Percentiles rank a stretch among this genome's conserved stretches.
Conservation (phyloP, 1,284 basidiomycete genomes). For the Apiotrichum sp. region DNA sequence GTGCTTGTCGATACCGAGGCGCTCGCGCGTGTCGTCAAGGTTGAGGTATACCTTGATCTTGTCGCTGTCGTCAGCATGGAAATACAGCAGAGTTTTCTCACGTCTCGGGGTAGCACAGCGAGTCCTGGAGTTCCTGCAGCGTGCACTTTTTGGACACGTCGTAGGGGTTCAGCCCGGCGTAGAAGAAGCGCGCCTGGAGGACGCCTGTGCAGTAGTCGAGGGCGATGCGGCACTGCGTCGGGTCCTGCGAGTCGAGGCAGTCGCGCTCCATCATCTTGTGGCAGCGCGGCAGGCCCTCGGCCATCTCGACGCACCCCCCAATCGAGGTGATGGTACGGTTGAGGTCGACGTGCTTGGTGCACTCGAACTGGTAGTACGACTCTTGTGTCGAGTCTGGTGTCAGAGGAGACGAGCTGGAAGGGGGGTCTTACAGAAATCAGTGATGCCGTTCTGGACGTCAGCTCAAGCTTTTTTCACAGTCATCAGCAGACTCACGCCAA, state of each 20-base stretch:
- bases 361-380: conserved; percentile 42
- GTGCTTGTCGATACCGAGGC: conserved; percentile 58
- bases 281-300: conserved; percentile 38
- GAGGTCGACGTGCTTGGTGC: conserved; percentile 34
- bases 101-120: conserved; percentile 49
- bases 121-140: conserved; percentile 39
- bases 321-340: conserved; percentile 34
- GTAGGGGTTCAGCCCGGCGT: conserved; percentile 51
- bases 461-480: background rate
- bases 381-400: conserved; percentile 29
- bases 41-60: conserved; percentile 54
- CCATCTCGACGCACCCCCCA: conserved; percentile 33
- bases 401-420: background rate
- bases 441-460: conserved; percentile 46
- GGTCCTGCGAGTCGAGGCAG: conserved; percentile 48
- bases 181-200: conserved; percentile 40
- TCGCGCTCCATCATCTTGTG: conserved; percentile 23
- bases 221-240: conserved; percentile 57
- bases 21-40: conserved; percentile 51
- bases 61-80: conserved; percentile 20
- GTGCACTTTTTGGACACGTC: conserved; percentile 61
- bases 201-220: conserved; percentile 55
- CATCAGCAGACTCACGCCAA: conserved; percentile 50
- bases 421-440: conserved; percentile 32
- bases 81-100: conserved; percentile 16